phyloP scores from a whole-genome alignment of 2,329 filamentous ascomycete genomes.

The Drechslerella stenobrocha region DNA sequence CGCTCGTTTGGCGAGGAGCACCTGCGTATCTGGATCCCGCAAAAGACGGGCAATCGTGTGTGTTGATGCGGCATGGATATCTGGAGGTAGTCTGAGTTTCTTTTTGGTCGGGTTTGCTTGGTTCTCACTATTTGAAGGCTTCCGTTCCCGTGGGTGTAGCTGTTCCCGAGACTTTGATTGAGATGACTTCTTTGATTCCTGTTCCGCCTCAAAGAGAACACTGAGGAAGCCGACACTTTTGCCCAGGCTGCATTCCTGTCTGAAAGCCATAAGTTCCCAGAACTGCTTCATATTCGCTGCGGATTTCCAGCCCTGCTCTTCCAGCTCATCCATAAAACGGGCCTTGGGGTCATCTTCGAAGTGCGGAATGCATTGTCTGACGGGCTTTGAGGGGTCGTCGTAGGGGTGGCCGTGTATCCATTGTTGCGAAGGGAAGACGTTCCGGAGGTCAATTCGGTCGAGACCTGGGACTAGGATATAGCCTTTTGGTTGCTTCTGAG shows the following conservation, averaged over 20 bases:
- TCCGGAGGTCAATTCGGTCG: conserved; percentile 76
- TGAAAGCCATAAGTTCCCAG: conserved; percentile 97
- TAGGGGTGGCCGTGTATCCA: conserved; percentile 76
- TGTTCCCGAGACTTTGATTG: conserved; percentile 1
- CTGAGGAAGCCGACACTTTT: conserved; percentile 92
- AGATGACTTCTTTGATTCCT: conserved; percentile 45
- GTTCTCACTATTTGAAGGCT: neutral
- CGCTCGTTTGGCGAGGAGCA: conserved; percentile 13
- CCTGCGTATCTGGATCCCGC: conserved; percentile 23
- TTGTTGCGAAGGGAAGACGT: conserved; percentile 68
- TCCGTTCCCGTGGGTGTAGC: conserved; percentile 7
- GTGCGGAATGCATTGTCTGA: conserved; percentile 69
- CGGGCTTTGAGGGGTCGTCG: conserved; percentile 55
- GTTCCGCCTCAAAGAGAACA: conserved; percentile 73
- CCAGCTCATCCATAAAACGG: conserved; percentile 82
- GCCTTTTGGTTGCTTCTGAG: conserved; percentile 60
- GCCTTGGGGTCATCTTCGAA: conserved; percentile 96
- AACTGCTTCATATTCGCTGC: conserved; percentile 85
- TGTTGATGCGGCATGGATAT: conserved; percentile 33
- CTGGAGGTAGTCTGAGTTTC: conserved; percentile 16
- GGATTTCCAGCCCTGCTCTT: conserved; percentile 79
- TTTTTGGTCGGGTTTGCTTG: conserved; percentile 13
- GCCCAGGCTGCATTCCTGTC: conserved; percentile 93
- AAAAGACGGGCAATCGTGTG: conserved; percentile 40
- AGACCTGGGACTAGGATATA: conserved; percentile 87